Evolutionary conservation across 768 basidiomycete species (phyloP), one percentile per base, ranked within the genome.

Genomic region (Hygrocybe coccinea): DNA sequence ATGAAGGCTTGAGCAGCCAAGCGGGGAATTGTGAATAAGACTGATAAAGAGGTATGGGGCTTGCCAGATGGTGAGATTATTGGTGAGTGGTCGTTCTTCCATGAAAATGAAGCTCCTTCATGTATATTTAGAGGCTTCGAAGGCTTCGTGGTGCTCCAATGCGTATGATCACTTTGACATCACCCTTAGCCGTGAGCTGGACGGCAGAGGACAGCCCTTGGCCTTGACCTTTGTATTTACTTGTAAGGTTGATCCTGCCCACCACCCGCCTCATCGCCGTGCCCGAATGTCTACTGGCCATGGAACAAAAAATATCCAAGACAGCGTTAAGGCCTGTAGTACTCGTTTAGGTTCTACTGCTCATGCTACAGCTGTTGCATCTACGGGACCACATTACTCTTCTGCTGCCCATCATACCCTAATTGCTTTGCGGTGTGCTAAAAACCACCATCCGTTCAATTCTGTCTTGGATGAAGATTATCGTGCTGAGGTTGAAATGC

Each of bases 401-500:
- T 37, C 44, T 8, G 59, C 57, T 10, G 55, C 37, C 17, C 65
- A 69, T 56, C 54, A 62, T 22, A 58, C 65, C 14, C 22, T 70
- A 2, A 57, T 70, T 44, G 69, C 65, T 7, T 12, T 71, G 34
- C 50, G 59, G 6, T 68, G 60, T 34, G 67, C 38, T 4, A 49
- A 48, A 38, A 41, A 49, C 14, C 51, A 60, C 17, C 58, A 59
- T 19, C 67, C 65, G 2, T 65, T 69, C 58, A 69, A 66, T 44
- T 48, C 50, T 1, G 56, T 69, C 9, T 25, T 43, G 5, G 68
- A 71, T 58, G 33, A 55, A 7, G 57, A 61, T 17, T 71, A 69
- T 50, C 35, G 37, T 9, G 49, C 39, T 8, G 67, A 71, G 45
- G 68, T 70, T 15, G 59, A 64, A 37, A 60, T 70, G 52, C 59